These are phyloP conservation scores for Fusarium mexicanum DNA, from an alignment of 2,329 filamentous ascomycete genomes.

Conservation along the genomic window DNA sequence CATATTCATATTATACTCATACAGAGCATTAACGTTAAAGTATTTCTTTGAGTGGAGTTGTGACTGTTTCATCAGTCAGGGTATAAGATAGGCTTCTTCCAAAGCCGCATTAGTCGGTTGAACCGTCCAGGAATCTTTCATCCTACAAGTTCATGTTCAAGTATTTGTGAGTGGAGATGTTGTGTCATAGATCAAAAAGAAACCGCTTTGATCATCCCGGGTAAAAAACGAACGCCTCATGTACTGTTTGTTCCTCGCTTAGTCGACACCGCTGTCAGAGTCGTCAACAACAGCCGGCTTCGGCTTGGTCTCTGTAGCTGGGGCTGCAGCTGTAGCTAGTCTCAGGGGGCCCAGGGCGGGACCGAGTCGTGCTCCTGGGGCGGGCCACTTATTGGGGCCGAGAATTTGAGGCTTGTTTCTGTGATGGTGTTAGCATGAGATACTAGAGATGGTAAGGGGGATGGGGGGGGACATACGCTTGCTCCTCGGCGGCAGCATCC, in stretches of 20 bases:
- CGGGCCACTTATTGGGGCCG: conserved; percentile 17
- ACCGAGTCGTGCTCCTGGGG: conserved; percentile 9
- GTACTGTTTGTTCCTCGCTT: conserved; percentile 7
- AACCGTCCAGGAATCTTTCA: not conserved
- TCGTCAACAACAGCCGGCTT: not conserved
- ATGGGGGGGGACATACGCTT: not conserved
- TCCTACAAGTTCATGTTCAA: not conserved
- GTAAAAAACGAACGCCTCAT: conserved; percentile 2
- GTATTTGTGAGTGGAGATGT: conserved; percentile 11
- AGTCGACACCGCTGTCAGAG: conserved; percentile 16
- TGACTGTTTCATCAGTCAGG: conserved; percentile 7
- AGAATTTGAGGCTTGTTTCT: conserved; percentile 17
- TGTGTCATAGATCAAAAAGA: conserved; percentile 1
- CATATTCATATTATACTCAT: conserved; percentile 24
- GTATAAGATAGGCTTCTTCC: conserved; percentile 21
- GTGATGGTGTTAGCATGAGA: not conserved
- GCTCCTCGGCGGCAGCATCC: conserved; percentile 8
- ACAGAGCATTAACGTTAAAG: conserved; percentile 12
- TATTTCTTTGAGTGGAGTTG: conserved; percentile 18
- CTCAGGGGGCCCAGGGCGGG: conserved; percentile 8
- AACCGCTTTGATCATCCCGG: not conserved
- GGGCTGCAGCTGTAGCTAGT: not conserved
- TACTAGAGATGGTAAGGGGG: accelerated
- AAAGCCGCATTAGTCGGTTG: conserved; percentile 16
- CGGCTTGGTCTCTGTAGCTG: conserved; percentile 10